Conservation (phyloP, 306 rosid genomes). For the Casuarina cunninghamiana region DNA sequence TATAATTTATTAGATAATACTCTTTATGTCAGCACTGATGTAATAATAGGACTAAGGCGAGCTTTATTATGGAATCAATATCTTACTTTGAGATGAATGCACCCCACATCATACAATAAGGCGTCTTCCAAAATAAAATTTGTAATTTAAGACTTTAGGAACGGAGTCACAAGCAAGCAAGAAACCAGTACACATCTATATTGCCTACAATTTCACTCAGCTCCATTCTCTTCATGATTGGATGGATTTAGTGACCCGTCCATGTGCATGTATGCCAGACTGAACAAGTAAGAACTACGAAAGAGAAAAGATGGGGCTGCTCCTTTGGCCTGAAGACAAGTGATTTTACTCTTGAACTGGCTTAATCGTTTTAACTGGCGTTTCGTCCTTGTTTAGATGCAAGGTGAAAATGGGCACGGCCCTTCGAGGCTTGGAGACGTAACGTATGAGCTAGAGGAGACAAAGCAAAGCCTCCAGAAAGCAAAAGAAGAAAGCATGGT, state of each 20-base stretch:
- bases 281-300: no score
- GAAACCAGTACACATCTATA: neutral
- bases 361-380: no score
- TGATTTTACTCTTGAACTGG: no score
- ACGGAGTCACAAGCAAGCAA: conserved; percentile 3
- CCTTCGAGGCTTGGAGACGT: conserved; percentile 47
- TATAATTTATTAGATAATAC: neutral
- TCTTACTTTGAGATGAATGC: conserved; percentile 30
- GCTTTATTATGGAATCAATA: conserved; percentile 29
- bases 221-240: neutral
- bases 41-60: neutral
- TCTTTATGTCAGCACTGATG: no score
- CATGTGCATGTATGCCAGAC: no score
- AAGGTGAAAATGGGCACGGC: conserved; percentile 39
- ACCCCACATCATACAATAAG: conserved; percentile 5
- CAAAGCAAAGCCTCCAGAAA: conserved; percentile 62
- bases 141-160: neutral
- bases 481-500: conserved; percentile 74
- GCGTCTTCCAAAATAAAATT: neutral
- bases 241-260: no score
- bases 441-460: conserved; percentile 69
- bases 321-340: no score
- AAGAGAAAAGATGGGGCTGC: no score
- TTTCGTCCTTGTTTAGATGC: conserved; percentile 32
- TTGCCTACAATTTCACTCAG: neutral